A percentile compares a stretch with the other conserved stretches of the same genome.
phyloP scores from a whole-genome alignment of 768 basidiomycete species.

The Amanita polypyramis region DNA sequence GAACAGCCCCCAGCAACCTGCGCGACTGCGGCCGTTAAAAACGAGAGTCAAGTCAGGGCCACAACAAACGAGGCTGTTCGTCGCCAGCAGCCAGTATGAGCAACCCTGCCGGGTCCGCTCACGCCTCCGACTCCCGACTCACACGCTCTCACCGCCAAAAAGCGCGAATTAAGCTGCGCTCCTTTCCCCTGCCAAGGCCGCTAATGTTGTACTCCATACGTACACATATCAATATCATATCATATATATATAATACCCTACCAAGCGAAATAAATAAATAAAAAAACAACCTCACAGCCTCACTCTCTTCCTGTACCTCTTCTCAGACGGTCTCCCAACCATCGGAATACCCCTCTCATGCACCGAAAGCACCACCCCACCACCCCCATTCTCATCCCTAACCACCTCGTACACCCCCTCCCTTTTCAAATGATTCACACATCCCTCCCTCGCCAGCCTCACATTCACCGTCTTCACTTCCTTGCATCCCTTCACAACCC shows the following conservation, averaged over 20 bases:
- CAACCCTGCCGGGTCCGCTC: neutral
- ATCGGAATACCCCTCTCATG: constrained; percentile 32
- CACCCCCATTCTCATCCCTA: neutral
- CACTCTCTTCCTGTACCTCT: constrained; percentile 18
- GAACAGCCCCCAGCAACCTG: too few relatives aligned
- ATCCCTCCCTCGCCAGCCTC: constrained; percentile 37
- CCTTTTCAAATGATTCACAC: constrained; percentile 38
- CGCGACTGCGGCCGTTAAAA: too few relatives aligned
- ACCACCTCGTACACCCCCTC: constrained; percentile 28
- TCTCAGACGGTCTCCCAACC: constrained; percentile 28
- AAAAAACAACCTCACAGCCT: neutral
- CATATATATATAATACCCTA: too few relatives aligned
- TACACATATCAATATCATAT: too few relatives aligned
- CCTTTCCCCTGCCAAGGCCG: too few relatives aligned
- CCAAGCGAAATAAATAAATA: too few relatives aligned
- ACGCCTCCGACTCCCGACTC: neutral
- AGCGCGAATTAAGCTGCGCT: too few relatives aligned
- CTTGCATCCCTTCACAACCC: constrained; percentile 24
- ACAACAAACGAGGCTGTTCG: too few relatives aligned
- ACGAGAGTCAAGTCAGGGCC: neutral
- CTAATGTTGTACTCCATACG: too few relatives aligned
- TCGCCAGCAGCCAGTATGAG: neutral
- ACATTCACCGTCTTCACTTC: constrained; percentile 31
- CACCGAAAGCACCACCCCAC: constrained; percentile 8
- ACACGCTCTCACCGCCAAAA: too few relatives aligned